phyloP scores from a whole-genome alignment of 2,329 filamentous ascomycete species.

The Diaporthe caulivora region DNA sequence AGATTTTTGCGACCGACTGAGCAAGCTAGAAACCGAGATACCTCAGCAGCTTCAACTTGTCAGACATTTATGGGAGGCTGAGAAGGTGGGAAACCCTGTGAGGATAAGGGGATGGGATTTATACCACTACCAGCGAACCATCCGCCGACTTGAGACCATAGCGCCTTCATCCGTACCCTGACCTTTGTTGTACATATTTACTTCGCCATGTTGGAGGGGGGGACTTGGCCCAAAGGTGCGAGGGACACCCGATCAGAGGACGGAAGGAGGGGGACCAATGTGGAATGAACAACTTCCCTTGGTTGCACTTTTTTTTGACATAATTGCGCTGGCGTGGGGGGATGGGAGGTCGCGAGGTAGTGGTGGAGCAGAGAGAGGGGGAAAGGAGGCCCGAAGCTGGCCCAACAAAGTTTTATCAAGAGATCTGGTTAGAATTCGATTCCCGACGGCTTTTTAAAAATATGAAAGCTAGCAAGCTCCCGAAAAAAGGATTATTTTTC shows the following conservation, averaged over 20 bases:
- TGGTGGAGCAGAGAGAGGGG: too few relatives aligned
- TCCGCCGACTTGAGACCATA: conserved; percentile 29
- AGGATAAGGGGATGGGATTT: not conserved
- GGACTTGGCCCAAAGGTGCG: conserved; percentile 18
- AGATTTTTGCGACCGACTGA: conserved; percentile 74
- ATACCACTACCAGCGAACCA: conserved; percentile 7
- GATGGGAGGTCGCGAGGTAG: too few relatives aligned
- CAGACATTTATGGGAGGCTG: not conserved
- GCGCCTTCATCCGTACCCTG: not conserved
- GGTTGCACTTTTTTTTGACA: conserved; percentile 25
- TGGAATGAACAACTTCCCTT: not conserved
- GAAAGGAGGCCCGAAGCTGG: too few relatives aligned
- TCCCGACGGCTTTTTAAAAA: conserved; percentile 16
- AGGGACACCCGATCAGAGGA: not conserved
- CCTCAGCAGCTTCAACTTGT: not conserved
- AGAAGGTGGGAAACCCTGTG: not conserved
- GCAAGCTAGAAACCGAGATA: not conserved
- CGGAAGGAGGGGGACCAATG: not conserved
- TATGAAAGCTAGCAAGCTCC: conserved; percentile 13
- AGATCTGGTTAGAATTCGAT: conserved; percentile 29
- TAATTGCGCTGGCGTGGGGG: conserved; percentile 14
- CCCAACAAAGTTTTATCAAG: conserved; percentile 5
- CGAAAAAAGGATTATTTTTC: not conserved
- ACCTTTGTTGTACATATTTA: conserved; percentile 38
- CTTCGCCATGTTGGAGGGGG: conserved; percentile 35